Evolutionary conservation across 108 stramenopile species (phyloP).

Genomic region (Skeletonema grethae): DNA sequence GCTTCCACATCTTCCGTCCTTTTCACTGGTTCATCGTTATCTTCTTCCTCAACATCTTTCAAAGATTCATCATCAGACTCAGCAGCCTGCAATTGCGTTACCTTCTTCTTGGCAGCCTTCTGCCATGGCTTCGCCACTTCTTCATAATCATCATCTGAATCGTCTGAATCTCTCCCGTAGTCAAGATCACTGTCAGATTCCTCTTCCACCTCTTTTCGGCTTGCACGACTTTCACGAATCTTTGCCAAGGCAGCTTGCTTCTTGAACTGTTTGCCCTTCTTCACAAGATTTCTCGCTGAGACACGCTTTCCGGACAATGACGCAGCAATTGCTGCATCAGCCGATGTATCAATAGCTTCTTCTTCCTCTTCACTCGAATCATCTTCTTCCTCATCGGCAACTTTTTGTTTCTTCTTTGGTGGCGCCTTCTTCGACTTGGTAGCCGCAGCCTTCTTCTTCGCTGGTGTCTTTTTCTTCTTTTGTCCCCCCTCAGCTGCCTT

Average conservation of each 20-base stretch:
- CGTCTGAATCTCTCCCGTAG: constrained; percentile 80
- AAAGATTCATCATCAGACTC: constrained; percentile 50
- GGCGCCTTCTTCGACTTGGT: constrained; percentile 33
- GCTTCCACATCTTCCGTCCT: constrained; percentile 59
- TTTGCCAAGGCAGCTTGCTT: constrained; percentile 77
- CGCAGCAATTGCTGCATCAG: constrained; percentile 67
- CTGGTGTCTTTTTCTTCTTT: constrained; percentile 44
- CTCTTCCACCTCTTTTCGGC: constrained; percentile 40
- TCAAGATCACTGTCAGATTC: constrained; percentile 73
- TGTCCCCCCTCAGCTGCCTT: constrained; percentile 34
- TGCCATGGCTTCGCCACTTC: constrained; percentile 75
- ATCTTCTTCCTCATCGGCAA: constrained; percentile 46
- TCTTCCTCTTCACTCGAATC: constrained; percentile 27
- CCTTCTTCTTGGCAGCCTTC: constrained; percentile 51
- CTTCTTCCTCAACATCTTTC: constrained; percentile 43
- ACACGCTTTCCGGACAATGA: constrained; percentile 63
- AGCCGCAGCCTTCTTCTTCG: constrained; percentile 25
- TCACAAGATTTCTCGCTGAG: constrained; percentile 73
- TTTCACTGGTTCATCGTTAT: constrained; percentile 22
- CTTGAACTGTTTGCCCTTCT: constrained; percentile 70
- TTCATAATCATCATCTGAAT: constrained; percentile 82
- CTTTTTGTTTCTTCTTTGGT: constrained; percentile 56
- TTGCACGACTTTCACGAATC: constrained; percentile 70
- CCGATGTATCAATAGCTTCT: constrained; percentile 50
- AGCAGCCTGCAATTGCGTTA: constrained; percentile 36